These are phyloP conservation scores for Chalciporus sphaerocephalus DNA, from an alignment of 768 basidiomycete species.

Conservation along the genomic window DNA sequence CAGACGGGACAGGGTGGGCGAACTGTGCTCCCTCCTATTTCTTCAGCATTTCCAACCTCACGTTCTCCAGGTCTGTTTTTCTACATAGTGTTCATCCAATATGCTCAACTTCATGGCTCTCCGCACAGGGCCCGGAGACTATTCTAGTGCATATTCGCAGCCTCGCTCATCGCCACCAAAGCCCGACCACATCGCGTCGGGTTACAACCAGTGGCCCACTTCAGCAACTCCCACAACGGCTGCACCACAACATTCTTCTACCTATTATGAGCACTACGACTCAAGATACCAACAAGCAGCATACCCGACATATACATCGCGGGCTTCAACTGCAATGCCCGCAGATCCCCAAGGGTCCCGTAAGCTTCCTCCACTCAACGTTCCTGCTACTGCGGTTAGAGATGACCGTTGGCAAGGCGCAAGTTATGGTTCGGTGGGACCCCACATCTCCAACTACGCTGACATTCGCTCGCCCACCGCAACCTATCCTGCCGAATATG, in stretches of 20 bases:
- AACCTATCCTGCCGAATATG: slow-evolving; percentile 54
- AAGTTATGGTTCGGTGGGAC: slow-evolving; percentile 34
- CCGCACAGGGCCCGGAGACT: slow-evolving; percentile 56
- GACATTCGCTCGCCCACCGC: slow-evolving; percentile 63
- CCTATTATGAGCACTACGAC: slow-evolving; percentile 56
- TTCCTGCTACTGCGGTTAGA: slow-evolving; percentile 40
- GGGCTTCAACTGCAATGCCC: slow-evolving; percentile 47
- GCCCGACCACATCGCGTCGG: slow-evolving; percentile 50
- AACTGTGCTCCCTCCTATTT: slow-evolving; percentile 82
- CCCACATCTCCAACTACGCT: slow-evolving; percentile 34
- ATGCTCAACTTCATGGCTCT: slow-evolving; percentile 55
- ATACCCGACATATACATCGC: slow-evolving; percentile 46
- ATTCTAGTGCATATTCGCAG: slow-evolving; percentile 58
- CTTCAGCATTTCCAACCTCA: slow-evolving; percentile 82
- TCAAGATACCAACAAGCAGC: slow-evolving; percentile 39
- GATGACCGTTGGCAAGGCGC: slow-evolving; percentile 48
- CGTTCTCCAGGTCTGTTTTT: slow-evolving; percentile 83
- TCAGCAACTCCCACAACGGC: slow-evolving; percentile 33
- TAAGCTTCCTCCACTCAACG: slow-evolving; percentile 53
- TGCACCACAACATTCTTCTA: slow-evolving; percentile 44
- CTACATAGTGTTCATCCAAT: slow-evolving; percentile 50
- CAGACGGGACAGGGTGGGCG: slow-evolving; percentile 84
- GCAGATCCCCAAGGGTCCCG: slow-evolving; percentile 48
- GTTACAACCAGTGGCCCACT: slow-evolving; percentile 44
- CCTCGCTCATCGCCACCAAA: slow-evolving; percentile 60